phyloP scores from a whole-genome alignment of 2,329 filamentous ascomycete genomes.

The Hypoxylon sp. region DNA sequence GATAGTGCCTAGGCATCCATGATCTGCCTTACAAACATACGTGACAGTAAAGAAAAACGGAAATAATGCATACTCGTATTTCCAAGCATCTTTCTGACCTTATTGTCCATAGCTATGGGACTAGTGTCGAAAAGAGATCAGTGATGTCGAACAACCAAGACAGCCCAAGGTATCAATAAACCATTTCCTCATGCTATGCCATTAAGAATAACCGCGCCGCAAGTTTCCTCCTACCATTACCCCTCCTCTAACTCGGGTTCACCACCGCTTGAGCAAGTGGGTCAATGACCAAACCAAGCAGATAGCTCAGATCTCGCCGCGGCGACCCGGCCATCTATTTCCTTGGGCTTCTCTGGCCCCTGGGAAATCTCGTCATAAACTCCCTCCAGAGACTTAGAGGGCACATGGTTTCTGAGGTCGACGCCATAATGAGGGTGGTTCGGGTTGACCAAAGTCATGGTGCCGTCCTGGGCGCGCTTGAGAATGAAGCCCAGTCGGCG shows the following conservation, averaged over 20 bases:
- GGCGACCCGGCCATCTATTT: neutral
- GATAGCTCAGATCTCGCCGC: too few relatives aligned
- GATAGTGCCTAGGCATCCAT: too few relatives aligned
- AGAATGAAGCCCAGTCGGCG: neutral
- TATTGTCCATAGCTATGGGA: too few relatives aligned
- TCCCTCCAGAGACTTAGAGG: neutral
- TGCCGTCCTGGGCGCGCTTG: neutral
- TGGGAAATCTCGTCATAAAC: slow-evolving; percentile 4
- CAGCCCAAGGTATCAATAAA: neutral
- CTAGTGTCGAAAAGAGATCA: neutral
- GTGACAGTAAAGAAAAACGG: too few relatives aligned
- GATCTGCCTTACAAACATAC: too few relatives aligned
- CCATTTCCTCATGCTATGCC: neutral
- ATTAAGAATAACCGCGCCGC: neutral
- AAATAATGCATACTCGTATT: too few relatives aligned
- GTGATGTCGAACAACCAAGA: neutral
- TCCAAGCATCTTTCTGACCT: too few relatives aligned
- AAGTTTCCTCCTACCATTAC: neutral
- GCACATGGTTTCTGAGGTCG: neutral
- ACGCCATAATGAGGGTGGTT: neutral
- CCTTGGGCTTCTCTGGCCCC: neutral
- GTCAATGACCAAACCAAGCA: too few relatives aligned
- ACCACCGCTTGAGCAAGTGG: neutral
- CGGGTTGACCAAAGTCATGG: neutral
- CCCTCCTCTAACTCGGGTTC: neutral